These are phyloP conservation scores for Mycoemilia scoparia DNA, from an alignment of 192 early-diverging fungal species.

Conservation along the genomic window DNA sequence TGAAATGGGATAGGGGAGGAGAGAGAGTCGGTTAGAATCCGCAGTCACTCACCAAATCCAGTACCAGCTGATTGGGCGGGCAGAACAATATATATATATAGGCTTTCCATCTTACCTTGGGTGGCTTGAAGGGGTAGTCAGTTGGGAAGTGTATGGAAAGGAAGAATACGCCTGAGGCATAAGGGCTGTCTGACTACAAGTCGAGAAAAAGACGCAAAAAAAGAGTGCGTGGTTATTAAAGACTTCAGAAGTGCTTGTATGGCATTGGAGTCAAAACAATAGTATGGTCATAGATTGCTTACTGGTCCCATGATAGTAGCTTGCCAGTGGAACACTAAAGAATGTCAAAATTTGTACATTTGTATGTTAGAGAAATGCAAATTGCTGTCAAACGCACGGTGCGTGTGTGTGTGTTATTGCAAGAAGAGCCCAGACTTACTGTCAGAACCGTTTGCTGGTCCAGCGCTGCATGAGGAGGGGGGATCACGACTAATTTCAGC, in stretches of 20 bases:
- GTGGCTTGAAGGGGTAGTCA: constrained; percentile 96
- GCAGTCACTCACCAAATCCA: not conserved
- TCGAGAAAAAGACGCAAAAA: constrained; percentile 1
- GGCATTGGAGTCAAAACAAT: constrained; percentile 1
- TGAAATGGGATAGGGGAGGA: no score
- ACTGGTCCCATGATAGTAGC: constrained; percentile 97
- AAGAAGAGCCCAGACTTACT: no score
- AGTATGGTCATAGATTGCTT: constrained; percentile 8
- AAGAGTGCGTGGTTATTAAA: not conserved
- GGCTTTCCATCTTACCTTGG: no score
- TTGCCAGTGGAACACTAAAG: constrained; percentile 88
- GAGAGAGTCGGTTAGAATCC: no score
- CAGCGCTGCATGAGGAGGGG: constrained; percentile 92
- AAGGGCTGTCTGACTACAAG: constrained; percentile 79
- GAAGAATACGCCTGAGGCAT: constrained; percentile 89
- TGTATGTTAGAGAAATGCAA: constrained; percentile 2
- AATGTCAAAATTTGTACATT: no score
- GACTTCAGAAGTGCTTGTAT: not conserved
- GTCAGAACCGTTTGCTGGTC: constrained; percentile 86
- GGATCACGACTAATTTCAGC: constrained; percentile 93
- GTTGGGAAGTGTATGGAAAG: constrained; percentile 95
- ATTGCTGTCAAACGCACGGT: constrained; percentile 2
- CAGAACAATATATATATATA: not conserved
- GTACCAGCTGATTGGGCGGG: not conserved
- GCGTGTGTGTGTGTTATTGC: no score